phyloP scores from a whole-genome alignment of 2,329 filamentous ascomycete genomes.

The Trichophyton equinum region DNA sequence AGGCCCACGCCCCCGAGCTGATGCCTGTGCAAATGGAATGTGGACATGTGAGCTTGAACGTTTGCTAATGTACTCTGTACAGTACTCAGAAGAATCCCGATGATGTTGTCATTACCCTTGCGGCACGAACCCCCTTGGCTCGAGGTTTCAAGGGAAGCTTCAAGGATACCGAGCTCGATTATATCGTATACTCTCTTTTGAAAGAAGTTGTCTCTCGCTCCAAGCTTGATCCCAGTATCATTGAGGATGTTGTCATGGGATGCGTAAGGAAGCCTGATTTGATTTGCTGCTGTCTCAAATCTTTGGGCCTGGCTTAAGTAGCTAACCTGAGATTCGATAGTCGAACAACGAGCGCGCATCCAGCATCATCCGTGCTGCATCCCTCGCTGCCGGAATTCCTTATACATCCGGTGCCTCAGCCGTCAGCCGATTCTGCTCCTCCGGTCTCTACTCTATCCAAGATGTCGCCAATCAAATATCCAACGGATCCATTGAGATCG shows the following conservation, averaged over 20 bases:
- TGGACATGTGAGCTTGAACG: neutral
- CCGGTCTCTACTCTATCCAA: slow-evolving; percentile 86
- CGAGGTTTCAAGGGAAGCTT: slow-evolving; percentile 87
- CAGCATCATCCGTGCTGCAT: slow-evolving; percentile 80
- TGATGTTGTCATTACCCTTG: slow-evolving; percentile 91
- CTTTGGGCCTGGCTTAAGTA: neutral
- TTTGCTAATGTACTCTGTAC: slow-evolving; percentile 7
- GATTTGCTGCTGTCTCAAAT: neutral
- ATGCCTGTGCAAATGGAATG: neutral
- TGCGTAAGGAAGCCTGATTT: slow-evolving; percentile 49
- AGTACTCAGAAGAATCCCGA: slow-evolving; percentile 89
- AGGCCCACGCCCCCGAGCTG: neutral
- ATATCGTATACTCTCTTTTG: slow-evolving; percentile 68
- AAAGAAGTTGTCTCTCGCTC: slow-evolving; percentile 61
- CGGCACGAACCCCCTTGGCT: slow-evolving; percentile 73
- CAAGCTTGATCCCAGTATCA: slow-evolving; percentile 63
- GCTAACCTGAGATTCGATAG: neutral
- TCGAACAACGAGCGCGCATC: slow-evolving; percentile 41
- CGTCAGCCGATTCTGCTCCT: slow-evolving; percentile 94
- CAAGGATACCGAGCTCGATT: slow-evolving; percentile 87
- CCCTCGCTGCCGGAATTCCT: slow-evolving; percentile 84
- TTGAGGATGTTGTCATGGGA: slow-evolving; percentile 84
- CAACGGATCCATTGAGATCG: slow-evolving; percentile 68
- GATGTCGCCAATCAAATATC: slow-evolving; percentile 85
- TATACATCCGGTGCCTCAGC: slow-evolving; percentile 72